Base-by-base conservation (phyloP, 306 rosid genomes). In the Herpetospermum pedunculosum region DNA sequence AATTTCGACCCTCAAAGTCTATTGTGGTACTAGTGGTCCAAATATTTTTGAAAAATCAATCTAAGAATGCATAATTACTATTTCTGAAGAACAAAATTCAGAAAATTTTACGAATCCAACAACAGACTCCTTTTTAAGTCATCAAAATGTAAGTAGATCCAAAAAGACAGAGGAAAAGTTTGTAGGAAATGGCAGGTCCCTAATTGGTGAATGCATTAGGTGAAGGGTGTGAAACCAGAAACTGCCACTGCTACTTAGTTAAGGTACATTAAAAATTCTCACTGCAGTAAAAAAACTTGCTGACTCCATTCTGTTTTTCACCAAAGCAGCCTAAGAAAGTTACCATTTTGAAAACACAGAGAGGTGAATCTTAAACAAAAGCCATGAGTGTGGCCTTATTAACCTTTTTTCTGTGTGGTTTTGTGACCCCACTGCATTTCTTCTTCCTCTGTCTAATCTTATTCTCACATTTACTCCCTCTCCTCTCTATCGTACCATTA, bases 381-480 rank as follows among this genome's bases (percentile, higher is more conserved):
- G 73, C 53, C 53, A 67, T 25, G 19, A 41, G 73, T 13, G 34
- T 40, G 47, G 29, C 34, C 28, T 65, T 5, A 40, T n/a, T n/a
- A n/a, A n/a, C n/a, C 72, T 29, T 21, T 67, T 41, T 21, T 12
- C 52, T 41, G 53, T 67, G 73, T 67, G 25, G 4, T 64, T n/a
- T n/a, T 5, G 19, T 43, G 57, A 70, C 74, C 74, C 74, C 57
- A 70, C 57, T 41, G 73, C 53, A 41, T 68, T 68, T 68, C 73
- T 15, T 68, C 73, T 26, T 28, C 23, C 41, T 70, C 74, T 70
- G 26, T 70, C 57, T 30, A 43, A 70, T 70, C 74, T 70, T 70
- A 70, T 70, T 70, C 73, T 68, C 73, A 15, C 73, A 68, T 68
- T 68, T 43, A 68, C 54, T 68, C 37, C 72, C 53, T 23, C 72